Evolutionary conservation across 768 basidiomycete species (phyloP).

Genomic region (Ephemerocybe angulata): DNA sequence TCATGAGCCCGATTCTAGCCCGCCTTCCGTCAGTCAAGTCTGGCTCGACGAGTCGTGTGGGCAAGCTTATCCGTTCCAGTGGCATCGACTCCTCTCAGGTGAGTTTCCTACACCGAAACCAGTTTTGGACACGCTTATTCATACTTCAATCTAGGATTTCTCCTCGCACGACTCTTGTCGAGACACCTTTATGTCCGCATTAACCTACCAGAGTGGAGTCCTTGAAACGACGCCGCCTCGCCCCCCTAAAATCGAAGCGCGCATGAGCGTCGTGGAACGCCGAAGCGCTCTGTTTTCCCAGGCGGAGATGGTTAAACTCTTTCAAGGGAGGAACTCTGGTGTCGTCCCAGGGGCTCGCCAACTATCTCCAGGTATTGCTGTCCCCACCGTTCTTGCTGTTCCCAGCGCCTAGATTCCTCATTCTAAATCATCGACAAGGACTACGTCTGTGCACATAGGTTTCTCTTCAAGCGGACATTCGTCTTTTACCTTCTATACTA

Average conservation of each 20-base stretch:
- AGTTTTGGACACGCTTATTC: too few relatives aligned
- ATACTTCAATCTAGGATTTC: too few relatives aligned
- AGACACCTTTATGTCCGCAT: neutral
- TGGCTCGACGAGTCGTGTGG: neutral
- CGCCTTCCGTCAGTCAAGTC: neutral
- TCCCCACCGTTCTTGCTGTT: too few relatives aligned
- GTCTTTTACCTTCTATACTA: too few relatives aligned
- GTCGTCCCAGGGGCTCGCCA: too few relatives aligned
- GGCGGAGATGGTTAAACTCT: neutral
- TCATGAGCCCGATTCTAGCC: neutral
- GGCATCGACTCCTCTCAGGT: neutral
- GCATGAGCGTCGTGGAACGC: neutral
- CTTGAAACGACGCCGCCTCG: too few relatives aligned
- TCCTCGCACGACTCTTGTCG: neutral
- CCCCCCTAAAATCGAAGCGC: conserved; percentile 1
- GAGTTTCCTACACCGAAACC: neutral
- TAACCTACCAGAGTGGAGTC: too few relatives aligned
- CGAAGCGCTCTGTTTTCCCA: neutral
- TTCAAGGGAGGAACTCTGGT: neutral
- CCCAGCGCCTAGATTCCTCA: too few relatives aligned
- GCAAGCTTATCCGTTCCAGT: neutral
- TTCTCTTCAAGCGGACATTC: too few relatives aligned
- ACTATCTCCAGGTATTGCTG: too few relatives aligned
- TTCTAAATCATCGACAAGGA: too few relatives aligned
- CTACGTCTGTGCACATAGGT: too few relatives aligned